These are phyloP conservation scores for Jimgerdemannia lactiflua DNA, from an alignment of 192 early-diverging fungal species.

Conservation along the genomic window DNA sequence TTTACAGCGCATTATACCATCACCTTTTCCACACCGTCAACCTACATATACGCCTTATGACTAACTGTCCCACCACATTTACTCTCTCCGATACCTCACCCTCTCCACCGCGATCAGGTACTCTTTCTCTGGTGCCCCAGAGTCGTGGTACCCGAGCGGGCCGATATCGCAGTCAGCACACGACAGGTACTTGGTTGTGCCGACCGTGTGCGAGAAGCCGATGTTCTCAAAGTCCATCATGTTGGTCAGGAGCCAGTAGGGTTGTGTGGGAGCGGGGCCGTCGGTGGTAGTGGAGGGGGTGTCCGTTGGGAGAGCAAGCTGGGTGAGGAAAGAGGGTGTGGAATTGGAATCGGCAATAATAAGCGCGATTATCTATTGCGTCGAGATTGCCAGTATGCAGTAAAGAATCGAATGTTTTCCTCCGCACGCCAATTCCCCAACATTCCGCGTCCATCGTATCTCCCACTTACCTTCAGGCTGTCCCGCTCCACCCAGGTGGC, in stretches of 20 bases:
- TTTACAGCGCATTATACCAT: not conserved
- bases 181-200: constrained; percentile 57
- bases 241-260: constrained; percentile 57
- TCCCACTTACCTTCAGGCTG: constrained; percentile 33
- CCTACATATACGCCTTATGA: too few species aligned
- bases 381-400: too few species aligned
- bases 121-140: constrained; percentile 38
- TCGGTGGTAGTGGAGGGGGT: constrained; percentile 7
- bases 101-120: constrained; percentile 59
- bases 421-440: too few species aligned
- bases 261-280: constrained; percentile 13
- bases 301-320: constrained; percentile 15
- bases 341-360: too few species aligned
- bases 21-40: not conserved
- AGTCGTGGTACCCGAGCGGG: constrained; percentile 70
- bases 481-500: constrained; percentile 45
- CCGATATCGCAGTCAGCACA: constrained; percentile 77
- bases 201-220: constrained; percentile 61
- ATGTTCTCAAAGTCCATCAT: constrained; percentile 81
- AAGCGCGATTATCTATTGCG: too few species aligned
- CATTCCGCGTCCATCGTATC: too few species aligned
- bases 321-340: not conserved
- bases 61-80: not conserved
- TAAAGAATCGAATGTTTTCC: too few species aligned
- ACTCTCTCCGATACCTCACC: constrained; percentile 44